Evolutionary conservation across 805 yeast species (phyloP).

Genomic region (Candida anglica): DNA sequence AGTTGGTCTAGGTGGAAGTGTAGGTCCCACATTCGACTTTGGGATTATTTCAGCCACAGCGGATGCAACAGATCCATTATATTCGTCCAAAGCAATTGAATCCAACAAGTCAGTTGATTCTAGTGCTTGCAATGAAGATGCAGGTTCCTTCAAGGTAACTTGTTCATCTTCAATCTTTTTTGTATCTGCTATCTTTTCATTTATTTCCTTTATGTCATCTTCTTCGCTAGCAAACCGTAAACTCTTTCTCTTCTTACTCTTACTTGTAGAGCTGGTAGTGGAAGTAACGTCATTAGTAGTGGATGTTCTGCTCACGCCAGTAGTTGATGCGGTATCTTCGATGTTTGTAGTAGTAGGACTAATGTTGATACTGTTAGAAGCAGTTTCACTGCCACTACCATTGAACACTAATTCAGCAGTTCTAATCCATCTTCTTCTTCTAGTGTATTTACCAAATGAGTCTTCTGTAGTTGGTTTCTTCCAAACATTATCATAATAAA

Average conservation of each 20-base stretch:
- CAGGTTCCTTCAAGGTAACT: too few species aligned
- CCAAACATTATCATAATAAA: constrained; percentile 93
- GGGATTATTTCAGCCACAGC: too few species aligned
- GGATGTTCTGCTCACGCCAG: neutral
- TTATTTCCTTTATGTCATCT: constrained; percentile 5
- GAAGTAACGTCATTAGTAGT: constrained; percentile 1
- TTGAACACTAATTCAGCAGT: constrained; percentile 80
- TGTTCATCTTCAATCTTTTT: neutral
- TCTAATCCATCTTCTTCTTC: constrained; percentile 94
- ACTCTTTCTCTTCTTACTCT: constrained; percentile 33
- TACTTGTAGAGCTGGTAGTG: constrained; percentile 5
- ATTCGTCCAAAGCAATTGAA: too few species aligned
- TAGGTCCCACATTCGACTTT: too few species aligned
- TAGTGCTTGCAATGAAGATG: too few species aligned
- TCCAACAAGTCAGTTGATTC: too few species aligned
- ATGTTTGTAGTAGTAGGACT: neutral
- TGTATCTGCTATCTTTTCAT: neutral
- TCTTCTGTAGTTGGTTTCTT: constrained; percentile 85
- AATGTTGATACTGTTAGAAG: neutral
- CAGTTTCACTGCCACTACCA: too few species aligned
- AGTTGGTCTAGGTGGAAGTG: too few species aligned
- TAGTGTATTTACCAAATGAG: constrained; percentile 82
- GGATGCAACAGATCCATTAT: too few species aligned
- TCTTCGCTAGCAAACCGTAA: constrained; percentile 43
- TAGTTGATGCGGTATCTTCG: constrained; percentile 2